These are phyloP conservation scores for Cryptosporidium xiaoi DNA, from an alignment of 169 alveolate species.

Conservation along the genomic window DNA sequence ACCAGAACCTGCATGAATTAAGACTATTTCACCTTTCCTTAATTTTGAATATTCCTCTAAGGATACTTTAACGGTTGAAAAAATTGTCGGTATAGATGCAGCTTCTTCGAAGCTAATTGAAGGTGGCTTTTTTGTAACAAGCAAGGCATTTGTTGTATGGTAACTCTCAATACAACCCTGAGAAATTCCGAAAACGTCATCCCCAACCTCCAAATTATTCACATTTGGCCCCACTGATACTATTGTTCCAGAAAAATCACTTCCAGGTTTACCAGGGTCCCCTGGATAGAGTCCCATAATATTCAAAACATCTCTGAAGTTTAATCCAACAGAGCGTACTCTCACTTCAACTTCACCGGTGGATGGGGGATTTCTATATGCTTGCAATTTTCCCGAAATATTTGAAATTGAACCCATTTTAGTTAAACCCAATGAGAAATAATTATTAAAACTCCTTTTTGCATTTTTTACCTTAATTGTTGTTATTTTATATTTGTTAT, in stretches of 20 bases:
- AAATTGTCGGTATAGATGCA: constrained; percentile 74
- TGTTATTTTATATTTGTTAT: not conserved
- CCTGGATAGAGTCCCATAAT: constrained; percentile 81
- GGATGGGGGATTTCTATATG: constrained; percentile 9
- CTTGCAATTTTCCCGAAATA: constrained; percentile 12
- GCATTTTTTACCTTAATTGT: constrained; percentile 22
- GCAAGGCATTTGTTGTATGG: constrained; percentile 52
- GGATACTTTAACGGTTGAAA: constrained; percentile 60
- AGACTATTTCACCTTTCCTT: constrained; percentile 63
- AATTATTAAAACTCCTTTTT: not conserved
- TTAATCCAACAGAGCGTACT: constrained; percentile 78
- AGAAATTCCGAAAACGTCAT: constrained; percentile 76
- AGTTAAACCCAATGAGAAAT: not conserved
- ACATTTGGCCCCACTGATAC: constrained; percentile 68
- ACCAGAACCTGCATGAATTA: constrained; percentile 81
- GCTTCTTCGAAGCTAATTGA: constrained; percentile 61
- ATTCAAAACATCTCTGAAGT: constrained; percentile 79
- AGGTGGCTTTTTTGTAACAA: constrained; percentile 59
- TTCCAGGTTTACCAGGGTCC: constrained; percentile 77
- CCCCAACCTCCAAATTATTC: constrained; percentile 63
- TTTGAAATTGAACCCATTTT: constrained; percentile 62
- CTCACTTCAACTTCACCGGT: constrained; percentile 73
- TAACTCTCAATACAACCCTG: constrained; percentile 69
- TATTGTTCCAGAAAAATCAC: constrained; percentile 79
- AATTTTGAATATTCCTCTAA: constrained; percentile 50